These are phyloP conservation scores for Clarireedia sp. DNA, from an alignment of 2,329 filamentous ascomycete genomes.

Conservation along the genomic window DNA sequence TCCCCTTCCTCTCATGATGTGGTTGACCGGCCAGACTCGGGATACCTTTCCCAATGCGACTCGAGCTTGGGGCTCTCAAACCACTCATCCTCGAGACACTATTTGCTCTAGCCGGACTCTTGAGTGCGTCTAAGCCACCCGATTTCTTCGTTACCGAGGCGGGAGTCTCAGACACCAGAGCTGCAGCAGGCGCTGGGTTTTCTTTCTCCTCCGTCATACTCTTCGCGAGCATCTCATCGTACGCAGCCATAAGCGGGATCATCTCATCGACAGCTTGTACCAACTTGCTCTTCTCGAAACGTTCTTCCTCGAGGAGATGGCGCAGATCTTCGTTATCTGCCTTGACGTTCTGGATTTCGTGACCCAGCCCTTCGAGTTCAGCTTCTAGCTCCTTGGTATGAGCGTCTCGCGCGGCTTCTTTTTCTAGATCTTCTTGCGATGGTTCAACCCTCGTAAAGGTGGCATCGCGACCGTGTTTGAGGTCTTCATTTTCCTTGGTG, in stretches of 20 bases:
- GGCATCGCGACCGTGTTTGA: conserved; percentile 51
- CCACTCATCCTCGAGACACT: conserved; percentile 50
- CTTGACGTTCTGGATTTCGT: conserved; percentile 62
- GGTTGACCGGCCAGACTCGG: not conserved
- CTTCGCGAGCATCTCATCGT: conserved; percentile 30
- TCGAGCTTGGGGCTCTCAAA: conserved; percentile 48
- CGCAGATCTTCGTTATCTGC: conserved; percentile 60
- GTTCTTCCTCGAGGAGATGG: conserved; percentile 61
- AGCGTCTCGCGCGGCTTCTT: conserved; percentile 65
- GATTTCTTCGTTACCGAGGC: conserved; percentile 13
- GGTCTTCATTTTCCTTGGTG: conserved; percentile 64
- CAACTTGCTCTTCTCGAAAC: conserved; percentile 76
- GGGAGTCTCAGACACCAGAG: conserved; percentile 21
- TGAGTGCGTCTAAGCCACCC: conserved; percentile 1
- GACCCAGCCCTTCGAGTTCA: conserved; percentile 64
- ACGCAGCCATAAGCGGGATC: conserved; percentile 56
- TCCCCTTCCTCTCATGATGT: conserved; percentile 28
- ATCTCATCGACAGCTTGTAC: conserved; percentile 78
- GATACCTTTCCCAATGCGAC: conserved; percentile 12
- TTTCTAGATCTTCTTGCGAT: conserved; percentile 45
- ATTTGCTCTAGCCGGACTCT: conserved; percentile 34
- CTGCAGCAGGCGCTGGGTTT: not conserved
- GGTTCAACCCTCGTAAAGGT: conserved; percentile 51
- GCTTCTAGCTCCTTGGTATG: conserved; percentile 69
- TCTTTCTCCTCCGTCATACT: conserved; percentile 13